These are phyloP conservation scores for Penicillium decumbens DNA, from an alignment of 2,329 filamentous ascomycete genomes.

Conservation along the genomic window DNA sequence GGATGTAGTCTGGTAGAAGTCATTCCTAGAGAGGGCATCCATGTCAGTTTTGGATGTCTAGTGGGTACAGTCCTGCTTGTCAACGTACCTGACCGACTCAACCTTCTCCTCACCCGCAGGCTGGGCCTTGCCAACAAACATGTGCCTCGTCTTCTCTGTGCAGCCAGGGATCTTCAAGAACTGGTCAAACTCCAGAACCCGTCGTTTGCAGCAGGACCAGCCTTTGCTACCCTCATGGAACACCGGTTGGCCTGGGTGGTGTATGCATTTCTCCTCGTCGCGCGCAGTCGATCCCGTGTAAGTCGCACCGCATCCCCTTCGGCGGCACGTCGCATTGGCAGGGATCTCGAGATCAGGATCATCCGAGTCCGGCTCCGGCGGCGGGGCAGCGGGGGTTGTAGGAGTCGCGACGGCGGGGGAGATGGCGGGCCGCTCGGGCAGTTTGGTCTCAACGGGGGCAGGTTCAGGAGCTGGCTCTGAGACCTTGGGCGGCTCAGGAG, in stretches of 20 bases:
- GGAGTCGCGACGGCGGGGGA: conserved; percentile 31
- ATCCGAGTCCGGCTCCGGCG: conserved; percentile 74
- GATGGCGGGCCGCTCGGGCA: conserved; percentile 20
- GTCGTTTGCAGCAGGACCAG: conserved; percentile 92
- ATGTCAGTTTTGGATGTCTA: neutral
- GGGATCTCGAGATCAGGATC: conserved; percentile 70
- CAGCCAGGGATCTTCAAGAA: conserved; percentile 96
- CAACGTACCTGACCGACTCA: conserved; percentile 66
- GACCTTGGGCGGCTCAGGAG: conserved; percentile 40
- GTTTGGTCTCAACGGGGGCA: conserved; percentile 19
- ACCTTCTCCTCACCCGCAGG: conserved; percentile 67
- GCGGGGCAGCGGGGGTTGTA: conserved; percentile 32
- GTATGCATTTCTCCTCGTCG: conserved; percentile 71
- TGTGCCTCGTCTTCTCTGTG: conserved; percentile 71
- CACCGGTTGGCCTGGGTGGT: conserved; percentile 84
- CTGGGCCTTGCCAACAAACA: conserved; percentile 75
- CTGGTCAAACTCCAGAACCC: conserved; percentile 94
- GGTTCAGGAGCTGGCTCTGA: conserved; percentile 22
- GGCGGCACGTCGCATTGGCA: conserved; percentile 69
- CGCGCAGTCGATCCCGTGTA: conserved; percentile 59
- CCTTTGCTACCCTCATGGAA: conserved; percentile 99
- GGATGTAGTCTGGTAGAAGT: conserved; percentile 89
- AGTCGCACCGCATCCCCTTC: conserved; percentile 65
- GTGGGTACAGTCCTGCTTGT: neutral
- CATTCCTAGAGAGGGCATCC: conserved; percentile 54